These are phyloP conservation scores for Tylopilus balloui DNA, from an alignment of 768 basidiomycete species.

Conservation along the genomic window DNA sequence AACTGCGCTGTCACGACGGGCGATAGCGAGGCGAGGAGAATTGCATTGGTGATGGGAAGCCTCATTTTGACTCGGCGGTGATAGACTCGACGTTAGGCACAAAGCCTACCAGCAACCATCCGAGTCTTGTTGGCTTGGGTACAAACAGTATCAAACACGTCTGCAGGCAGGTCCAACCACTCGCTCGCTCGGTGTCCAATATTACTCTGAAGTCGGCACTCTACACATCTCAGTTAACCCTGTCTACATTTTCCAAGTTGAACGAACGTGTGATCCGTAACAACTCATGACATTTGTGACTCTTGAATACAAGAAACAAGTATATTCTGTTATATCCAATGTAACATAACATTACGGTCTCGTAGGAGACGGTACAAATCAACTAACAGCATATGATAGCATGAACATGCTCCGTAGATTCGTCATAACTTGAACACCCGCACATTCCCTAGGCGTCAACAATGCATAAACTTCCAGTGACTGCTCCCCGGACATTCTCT, in stretches of 20 bases:
- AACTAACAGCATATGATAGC: constrained; percentile 29
- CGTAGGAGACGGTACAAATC: constrained; percentile 29
- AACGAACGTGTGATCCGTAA: no score
- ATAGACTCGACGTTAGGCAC: background rate
- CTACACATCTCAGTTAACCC: no score
- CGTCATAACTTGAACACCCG: constrained; percentile 5
- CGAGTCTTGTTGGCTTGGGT: background rate
- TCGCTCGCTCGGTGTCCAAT: no score
- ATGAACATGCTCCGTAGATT: constrained; percentile 23
- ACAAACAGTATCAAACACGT: background rate
- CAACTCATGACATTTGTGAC: no score
- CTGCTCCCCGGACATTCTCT: background rate
- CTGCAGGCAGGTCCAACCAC: no score
- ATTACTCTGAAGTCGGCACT: no score
- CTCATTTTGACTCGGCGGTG: constrained; percentile 11
- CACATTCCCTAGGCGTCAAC: constrained; percentile 1
- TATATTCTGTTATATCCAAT: constrained; percentile 10
- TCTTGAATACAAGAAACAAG: background rate
- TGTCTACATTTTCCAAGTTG: no score
- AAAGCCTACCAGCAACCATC: no score
- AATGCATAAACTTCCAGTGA: constrained; percentile 1
- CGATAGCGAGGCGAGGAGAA: constrained; percentile 21
- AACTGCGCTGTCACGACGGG: constrained; percentile 59
- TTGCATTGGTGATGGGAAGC: background rate
- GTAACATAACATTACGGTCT: constrained; percentile 29